Conservation (phyloP, 148 eudicot species). For the Spergularia marina region DNA sequence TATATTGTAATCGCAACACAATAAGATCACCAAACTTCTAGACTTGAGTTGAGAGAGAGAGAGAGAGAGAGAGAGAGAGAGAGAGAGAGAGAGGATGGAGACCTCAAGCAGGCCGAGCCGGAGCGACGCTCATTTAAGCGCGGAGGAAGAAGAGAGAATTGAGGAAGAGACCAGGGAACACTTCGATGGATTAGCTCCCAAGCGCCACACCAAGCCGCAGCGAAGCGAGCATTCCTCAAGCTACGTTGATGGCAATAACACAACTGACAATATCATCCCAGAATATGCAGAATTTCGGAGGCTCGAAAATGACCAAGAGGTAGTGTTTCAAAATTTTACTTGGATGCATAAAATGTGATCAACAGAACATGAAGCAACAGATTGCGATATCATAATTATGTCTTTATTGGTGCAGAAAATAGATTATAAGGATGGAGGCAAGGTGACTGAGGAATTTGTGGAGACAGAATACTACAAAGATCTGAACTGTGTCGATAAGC, state of each 20-base stretch:
- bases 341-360: background rate
- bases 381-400: background rate
- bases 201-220: slow-evolving; percentile 82
- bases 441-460: slow-evolving; percentile 67
- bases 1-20: background rate
- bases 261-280: slow-evolving; percentile 39
- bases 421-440: slow-evolving; percentile 35
- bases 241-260: slow-evolving; percentile 42
- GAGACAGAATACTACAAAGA: slow-evolving; percentile 97
- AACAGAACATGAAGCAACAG: background rate
- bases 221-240: slow-evolving; percentile 64
- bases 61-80: slow-evolving; percentile 5
- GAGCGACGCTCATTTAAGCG: slow-evolving; percentile 63
- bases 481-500: slow-evolving; percentile 70
- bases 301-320: slow-evolving; percentile 50
- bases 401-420: slow-evolving; percentile 51
- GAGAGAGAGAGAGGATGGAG: slow-evolving; percentile 41
- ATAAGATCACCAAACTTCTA: background rate
- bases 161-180: slow-evolving; percentile 54
- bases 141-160: slow-evolving; percentile 60
- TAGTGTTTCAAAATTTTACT: background rate
- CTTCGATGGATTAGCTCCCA: slow-evolving; percentile 69
- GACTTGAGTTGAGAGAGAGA: background rate
- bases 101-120: slow-evolving; percentile 52
- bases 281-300: slow-evolving; percentile 58